Percentiles rank a stretch among this genome's conserved stretches.
These are phyloP conservation scores for Elsinoe arachidis DNA, from an alignment of 2,329 filamentous ascomycete species.

Conservation along the genomic window DNA sequence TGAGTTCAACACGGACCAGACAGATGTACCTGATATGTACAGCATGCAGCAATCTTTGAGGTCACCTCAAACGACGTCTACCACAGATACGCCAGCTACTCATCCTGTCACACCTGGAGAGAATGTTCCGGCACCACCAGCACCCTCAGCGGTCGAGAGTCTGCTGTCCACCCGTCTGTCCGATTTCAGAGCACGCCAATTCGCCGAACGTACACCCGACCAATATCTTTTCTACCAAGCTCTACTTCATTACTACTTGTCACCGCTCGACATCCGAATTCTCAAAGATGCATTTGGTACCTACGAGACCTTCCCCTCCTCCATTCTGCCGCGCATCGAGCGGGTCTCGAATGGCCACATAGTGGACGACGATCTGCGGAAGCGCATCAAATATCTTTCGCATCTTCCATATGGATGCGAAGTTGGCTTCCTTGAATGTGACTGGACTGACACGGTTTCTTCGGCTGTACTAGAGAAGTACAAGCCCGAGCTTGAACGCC, in stretches of 20 bases:
- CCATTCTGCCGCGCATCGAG: slow-evolving; percentile 77
- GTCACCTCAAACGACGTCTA: slow-evolving; percentile 33
- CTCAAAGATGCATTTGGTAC: slow-evolving; percentile 80
- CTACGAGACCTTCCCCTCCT: slow-evolving; percentile 74
- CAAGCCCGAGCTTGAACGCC: slow-evolving; percentile 63
- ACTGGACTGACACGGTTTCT: slow-evolving; percentile 85
- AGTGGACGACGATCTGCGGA: slow-evolving; percentile 75
- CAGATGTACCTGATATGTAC: slow-evolving; percentile 45
- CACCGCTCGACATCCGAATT: slow-evolving; percentile 84
- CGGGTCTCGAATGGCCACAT: slow-evolving; percentile 82
- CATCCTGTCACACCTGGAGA: background rate
- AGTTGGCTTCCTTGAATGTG: slow-evolving; percentile 83
- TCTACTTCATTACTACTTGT: slow-evolving; percentile 79
- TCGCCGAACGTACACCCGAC: slow-evolving; percentile 36
- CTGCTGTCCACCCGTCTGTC: slow-evolving; percentile 34
- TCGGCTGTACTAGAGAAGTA: slow-evolving; percentile 68
- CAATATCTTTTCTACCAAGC: slow-evolving; percentile 85
- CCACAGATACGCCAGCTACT: background rate
- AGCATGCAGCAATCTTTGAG: slow-evolving; percentile 38
- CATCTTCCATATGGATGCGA: slow-evolving; percentile 88
- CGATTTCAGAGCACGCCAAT: slow-evolving; percentile 38
- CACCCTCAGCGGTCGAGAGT: slow-evolving; percentile 18
- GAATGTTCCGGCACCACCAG: background rate
- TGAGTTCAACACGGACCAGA: slow-evolving; percentile 38
- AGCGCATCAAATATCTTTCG: slow-evolving; percentile 74